Percentiles rank a stretch among this genome's conserved stretches.
phyloP scores from a whole-genome alignment of 805 yeast species.

The Candida qinlingensis region DNA sequence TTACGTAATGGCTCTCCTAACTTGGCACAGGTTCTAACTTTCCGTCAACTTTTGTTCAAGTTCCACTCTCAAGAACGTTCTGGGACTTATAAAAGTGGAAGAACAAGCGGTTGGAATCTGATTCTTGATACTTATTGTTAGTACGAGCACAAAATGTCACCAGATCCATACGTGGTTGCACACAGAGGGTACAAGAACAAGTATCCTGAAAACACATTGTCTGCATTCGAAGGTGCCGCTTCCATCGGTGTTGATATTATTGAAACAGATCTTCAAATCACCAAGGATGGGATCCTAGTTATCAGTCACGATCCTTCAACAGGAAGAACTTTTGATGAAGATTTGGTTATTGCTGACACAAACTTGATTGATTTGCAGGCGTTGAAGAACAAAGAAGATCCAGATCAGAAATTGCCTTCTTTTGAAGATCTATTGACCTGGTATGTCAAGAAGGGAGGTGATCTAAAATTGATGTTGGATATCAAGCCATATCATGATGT shows the following conservation, averaged over 20 bases:
- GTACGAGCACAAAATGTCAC: not conserved
- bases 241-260: slow-evolving; percentile 38
- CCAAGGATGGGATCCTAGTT: slow-evolving; percentile 48
- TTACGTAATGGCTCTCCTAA: too few species aligned
- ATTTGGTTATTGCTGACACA: slow-evolving; percentile 33
- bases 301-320: slow-evolving; percentile 50
- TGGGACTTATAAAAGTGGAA: too few species aligned
- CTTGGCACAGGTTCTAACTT: too few species aligned
- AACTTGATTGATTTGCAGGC: slow-evolving; percentile 30
- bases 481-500: slow-evolving; percentile 44
- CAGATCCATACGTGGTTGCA: slow-evolving; percentile 1
- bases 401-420: slow-evolving; percentile 35
- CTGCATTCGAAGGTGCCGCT: slow-evolving; percentile 43
- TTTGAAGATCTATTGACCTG: slow-evolving; percentile 36
- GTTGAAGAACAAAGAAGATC: slow-evolving; percentile 29
- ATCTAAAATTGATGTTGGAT: slow-evolving; percentile 40
- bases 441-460: slow-evolving; percentile 24
- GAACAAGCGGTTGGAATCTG: not conserved
- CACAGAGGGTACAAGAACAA: slow-evolving; percentile 25
- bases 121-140: too few species aligned
- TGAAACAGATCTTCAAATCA: slow-evolving; percentile 50
- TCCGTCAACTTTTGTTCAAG: too few species aligned
- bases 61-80: too few species aligned
- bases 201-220: slow-evolving; percentile 42
- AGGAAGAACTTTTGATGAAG: slow-evolving; percentile 41